Evolutionary conservation across 192 early-diverging fungal species (phyloP).

Genomic region (Coemansia sp.): DNA sequence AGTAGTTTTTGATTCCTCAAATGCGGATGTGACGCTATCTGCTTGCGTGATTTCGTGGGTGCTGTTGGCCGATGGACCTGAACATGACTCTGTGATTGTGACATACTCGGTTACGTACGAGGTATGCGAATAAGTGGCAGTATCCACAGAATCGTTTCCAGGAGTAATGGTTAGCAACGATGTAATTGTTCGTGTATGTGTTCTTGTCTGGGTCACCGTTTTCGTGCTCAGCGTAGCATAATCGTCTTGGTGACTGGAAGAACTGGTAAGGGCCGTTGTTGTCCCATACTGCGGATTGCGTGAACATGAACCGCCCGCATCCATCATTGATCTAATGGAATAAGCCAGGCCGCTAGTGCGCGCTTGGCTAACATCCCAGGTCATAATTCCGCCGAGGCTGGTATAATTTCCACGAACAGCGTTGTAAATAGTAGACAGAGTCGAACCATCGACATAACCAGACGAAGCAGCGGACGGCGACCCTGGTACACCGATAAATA

Average conservation of each 20-base stretch:
- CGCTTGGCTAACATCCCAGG: conserved; percentile 59
- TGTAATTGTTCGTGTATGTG: conserved; percentile 30
- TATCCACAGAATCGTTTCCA: conserved; percentile 6
- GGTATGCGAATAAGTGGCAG: conserved; percentile 19
- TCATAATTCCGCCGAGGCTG: conserved; percentile 71
- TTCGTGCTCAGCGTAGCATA: conserved; percentile 1
- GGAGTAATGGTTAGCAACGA: conserved; percentile 42
- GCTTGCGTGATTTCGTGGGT: not conserved
- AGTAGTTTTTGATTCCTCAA: not conserved
- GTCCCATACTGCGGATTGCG: not conserved
- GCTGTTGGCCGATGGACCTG: not conserved
- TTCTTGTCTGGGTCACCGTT: conserved; percentile 24
- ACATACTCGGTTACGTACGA: conserved; percentile 20
- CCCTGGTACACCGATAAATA: conserved; percentile 63
- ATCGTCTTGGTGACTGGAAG: not conserved
- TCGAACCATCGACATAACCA: conserved; percentile 53
- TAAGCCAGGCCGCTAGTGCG: conserved; percentile 43
- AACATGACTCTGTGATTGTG: not conserved
- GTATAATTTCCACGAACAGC: conserved; percentile 50
- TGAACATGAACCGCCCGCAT: conserved; percentile 24
- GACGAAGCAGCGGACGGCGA: conserved; percentile 56
- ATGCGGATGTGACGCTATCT: not conserved
- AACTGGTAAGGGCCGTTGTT: not conserved
- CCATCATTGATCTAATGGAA: conserved; percentile 27
- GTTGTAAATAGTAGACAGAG: conserved; percentile 43